Base-by-base conservation (phyloP, 345 rosid species). In the Salix udensis region DNA sequence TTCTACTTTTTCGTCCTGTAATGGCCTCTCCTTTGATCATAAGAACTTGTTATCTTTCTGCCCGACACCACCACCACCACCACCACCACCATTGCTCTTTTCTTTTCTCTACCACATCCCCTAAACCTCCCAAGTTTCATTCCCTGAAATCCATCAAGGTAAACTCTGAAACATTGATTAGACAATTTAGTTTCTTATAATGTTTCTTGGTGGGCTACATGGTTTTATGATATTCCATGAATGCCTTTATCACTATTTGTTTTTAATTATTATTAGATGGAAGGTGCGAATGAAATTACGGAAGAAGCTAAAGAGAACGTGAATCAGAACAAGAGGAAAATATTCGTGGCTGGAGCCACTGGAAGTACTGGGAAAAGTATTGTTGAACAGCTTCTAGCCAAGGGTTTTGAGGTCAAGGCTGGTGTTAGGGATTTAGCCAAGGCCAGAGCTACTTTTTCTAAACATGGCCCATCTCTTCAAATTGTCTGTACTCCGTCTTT, bases 301-400 rank as follows among this genome's bases (percentile, higher is more conserved):
- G 82, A 80, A 74, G 77, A 37, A 2, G 30, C 69, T 3, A 81
- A 60, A 48, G 75, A 42, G 2, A 81, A 58, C 60, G 83, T 34
- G 53, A 69, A 68, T 23, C 34, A 3, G 53, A 28, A 3, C 48
- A 81, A 74, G 83, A 88, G 87, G 88, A 94, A 85, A 52, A 84
- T 92, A 14, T 91, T 94, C 75, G 98, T 94, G 40, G 98, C 97
- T 4, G 98, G 98, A 77, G 98, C 98, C 0, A 87, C 97, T 1
- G 97, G 98, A 8, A 87, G 86, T 74, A 90, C 94, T 1, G 97
- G 97, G 36, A 92, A 94, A 76, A 85, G 97, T 75, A 86, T 94
- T 24, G 93, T 94, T 6, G 91, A 90, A 64, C 97, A 89, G 89
- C 83, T 94, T 39, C 86, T 95, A 62, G 88, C 95, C 0, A 89